Base-by-base conservation (phyloP, 257 asterid genomes). In the Dorcoceras hygrometricum region DNA sequence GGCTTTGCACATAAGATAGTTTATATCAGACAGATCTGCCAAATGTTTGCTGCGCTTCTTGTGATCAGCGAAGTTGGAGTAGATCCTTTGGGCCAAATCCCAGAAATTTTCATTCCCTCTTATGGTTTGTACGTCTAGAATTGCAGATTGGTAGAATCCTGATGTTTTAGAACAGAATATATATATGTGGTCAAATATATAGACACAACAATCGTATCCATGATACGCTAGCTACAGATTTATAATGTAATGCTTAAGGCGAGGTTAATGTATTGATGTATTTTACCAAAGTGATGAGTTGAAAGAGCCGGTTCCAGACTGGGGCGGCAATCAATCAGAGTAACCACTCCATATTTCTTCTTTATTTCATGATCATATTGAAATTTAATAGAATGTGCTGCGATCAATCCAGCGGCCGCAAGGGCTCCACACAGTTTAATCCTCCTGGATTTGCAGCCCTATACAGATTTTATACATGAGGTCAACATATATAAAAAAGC, bases 401-500 rank as follows among this genome's bases (percentile, higher is more conserved):
- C 90, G 60, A 85, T 71, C 7, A 88, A 36, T 55, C 75, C 86
- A 4, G 93, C 93, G 3, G 93, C 93, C 29, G 84, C 74, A 8
- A 88, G 29, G 6, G 80, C 87, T 60, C 90, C 96, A 54, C 86
- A 86, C 5, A 88, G 69, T 62, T 86, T 86, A 3, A 86, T 86
- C 57, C 85, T 92, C 71, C 89, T 82, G 3, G 81, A 70, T 34
- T 86, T 77, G 80, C 96, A 88, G 4, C 83, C 84, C 93, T 87
- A 72, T 11, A 54, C 57, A 51, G 19, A 28, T 1, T 27, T 27
- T 34, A 36, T 16, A 55, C 10, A 22, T 0, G n/a, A n/a, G n/a
- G 57, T 18, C 20, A n/a, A 51, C 20, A n/a, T n/a, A n/a, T n/a
- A 51, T 8, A 51, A 51, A 4, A 23, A 18, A 51, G 46, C 16